Evolutionary conservation across 306 rosid genomes (phyloP).

Genomic region (Lathyrus tuberosus): DNA sequence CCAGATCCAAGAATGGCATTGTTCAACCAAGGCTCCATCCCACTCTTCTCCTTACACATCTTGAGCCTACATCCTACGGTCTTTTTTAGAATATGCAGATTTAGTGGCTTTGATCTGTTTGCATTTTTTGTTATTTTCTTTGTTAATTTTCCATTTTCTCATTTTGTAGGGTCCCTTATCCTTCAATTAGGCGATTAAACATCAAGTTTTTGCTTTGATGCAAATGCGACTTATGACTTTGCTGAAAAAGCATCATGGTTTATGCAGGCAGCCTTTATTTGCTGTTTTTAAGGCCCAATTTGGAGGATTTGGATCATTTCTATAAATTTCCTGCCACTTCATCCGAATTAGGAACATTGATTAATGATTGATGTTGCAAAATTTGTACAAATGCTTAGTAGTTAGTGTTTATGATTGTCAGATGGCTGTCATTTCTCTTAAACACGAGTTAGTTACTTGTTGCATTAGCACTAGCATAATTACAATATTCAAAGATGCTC

Average conservation of each 20-base stretch:
- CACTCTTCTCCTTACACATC: too few relatives aligned
- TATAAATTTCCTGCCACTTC: constrained; percentile 6
- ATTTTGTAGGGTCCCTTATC: constrained; percentile 4
- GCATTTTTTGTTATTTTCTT: not conserved
- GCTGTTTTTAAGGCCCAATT: constrained; percentile 2
- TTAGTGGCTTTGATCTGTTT: constrained; percentile 19
- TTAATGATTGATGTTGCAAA: constrained; percentile 7
- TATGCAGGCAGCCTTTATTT: constrained; percentile 17
- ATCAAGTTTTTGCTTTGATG: constrained; percentile 3
- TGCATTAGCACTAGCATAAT: constrained; percentile 14
- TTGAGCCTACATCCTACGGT: too few relatives aligned
- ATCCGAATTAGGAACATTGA: constrained; percentile 20
- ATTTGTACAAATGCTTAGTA: constrained; percentile 22
- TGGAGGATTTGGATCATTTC: constrained; percentile 13
- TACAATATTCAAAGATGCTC: not conserved
- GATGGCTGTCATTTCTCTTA: constrained; percentile 18
- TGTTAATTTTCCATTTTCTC: not conserved
- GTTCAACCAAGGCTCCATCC: too few relatives aligned
- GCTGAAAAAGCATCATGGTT: constrained; percentile 2
- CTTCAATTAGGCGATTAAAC: constrained; percentile 9
- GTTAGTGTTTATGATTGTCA: constrained; percentile 3
- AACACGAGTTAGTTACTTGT: not conserved
- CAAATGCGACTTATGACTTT: not conserved
- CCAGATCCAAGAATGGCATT: too few relatives aligned
- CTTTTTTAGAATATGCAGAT: constrained; percentile 4